Evolutionary conservation across 1,284 basidiomycete species (phyloP), one percentile per base, ranked within the genome.

Genomic region (Meripilus lineatus): DNA sequence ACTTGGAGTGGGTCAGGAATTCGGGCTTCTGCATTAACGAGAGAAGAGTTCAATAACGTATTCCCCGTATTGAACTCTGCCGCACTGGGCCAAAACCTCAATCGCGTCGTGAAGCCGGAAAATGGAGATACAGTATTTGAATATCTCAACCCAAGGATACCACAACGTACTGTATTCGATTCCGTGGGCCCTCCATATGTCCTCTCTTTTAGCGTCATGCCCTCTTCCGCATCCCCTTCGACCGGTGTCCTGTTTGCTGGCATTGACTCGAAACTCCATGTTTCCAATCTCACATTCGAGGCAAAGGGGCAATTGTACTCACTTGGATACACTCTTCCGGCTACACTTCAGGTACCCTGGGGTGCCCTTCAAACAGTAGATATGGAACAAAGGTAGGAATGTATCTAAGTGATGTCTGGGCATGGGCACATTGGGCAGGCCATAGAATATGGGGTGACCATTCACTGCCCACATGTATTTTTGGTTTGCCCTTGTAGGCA

Each of bases 101-200:
- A 58, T 33, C 51, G 59, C 18, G 53, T 54, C 35, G 55, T 61
- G 26, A 40, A 44, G 24, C 51, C 54, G 3, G 38, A 37, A 13
- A 30, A 43, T 17, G 54, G 53, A 3, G 46, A 53, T 23, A 38
- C 57, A 30, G 51, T 63, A 32, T 55, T 52, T 35, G 44, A 52
- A 20, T 55, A 53, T 21, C 30, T 50, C 2, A 45, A 47, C 6
- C 40, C 50, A 8, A 8, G 28, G n/a, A 42, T 46, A 7, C 28
- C 58, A 1, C 50, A 63, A 20, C 30, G 43, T 36, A 70, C 69
- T 0, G 47, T 52, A 3, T 51, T 68, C 42, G 51, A 58, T 30
- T 71, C 70, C 5, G 65, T 72, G 6, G 70, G 71, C 10, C 70
- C 70, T 13, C 70, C 69, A 11, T 72, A 72, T 50, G 68, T 65